Base-by-base conservation (phyloP, 148 eudicot species). In the Pharnaceum exiguum region DNA sequence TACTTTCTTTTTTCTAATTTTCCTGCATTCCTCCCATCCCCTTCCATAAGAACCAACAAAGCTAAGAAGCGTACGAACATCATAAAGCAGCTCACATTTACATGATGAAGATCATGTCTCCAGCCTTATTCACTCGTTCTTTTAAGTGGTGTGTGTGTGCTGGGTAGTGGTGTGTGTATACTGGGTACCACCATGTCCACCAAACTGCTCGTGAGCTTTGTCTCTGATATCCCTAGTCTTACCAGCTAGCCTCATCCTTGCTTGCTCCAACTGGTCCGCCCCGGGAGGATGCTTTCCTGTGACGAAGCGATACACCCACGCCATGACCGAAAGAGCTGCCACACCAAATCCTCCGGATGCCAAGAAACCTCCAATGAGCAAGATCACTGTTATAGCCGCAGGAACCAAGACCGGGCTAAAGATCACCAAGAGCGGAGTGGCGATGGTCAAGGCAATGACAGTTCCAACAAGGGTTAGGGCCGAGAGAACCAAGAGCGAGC, bases 331-430 rank as follows among this genome's bases (percentile, higher is more conserved):
- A 42, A 78, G 0, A 0, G 84, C 89, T 8, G 84, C 84, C 13
- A 78, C 55, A 2, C 94, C 94, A 5, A 82, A 82, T 16, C 83
- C 86, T 0, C 94, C 86, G 0, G 94, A 86, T 0, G 78, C 68
- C 62, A 82, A 10, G 23, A 86, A 82, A 44, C 84, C 94, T 0
- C 48, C 10, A 2, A 51, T 46, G 24, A 86, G 3, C 9, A 78
- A 11, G 28, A 76, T 71, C 7, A 71, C 55, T 0, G 82, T 55
- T 1, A 82, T 75, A 0, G 65, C 80, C 0, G 89, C 86, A 0
- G 95, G 95, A 3, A 82, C 85, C 10, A 80, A 47, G 15, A 80
- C 85, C 27, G 89, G 89, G 62, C 82, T 83, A 71, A 76, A 82
- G 7, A 82, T 71, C 19, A 82, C 84, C 43, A 79, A 38, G 35